Conservation (phyloP, 805 yeast genomes). For the Candida odintsovae region DNA sequence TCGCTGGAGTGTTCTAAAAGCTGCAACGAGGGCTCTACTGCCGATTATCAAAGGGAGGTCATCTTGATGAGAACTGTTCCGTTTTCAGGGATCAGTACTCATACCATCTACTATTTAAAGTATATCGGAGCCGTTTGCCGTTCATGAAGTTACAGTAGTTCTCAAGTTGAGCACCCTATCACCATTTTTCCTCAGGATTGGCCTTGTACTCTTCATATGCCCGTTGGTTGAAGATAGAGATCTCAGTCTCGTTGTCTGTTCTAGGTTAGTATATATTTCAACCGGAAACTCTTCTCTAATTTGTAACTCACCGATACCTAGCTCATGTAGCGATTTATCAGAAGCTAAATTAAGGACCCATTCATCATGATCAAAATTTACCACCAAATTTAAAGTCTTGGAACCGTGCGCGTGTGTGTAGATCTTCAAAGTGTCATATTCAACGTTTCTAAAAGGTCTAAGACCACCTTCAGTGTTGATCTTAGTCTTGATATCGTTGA, state of each 20-base stretch:
- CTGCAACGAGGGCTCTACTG: too few relatives aligned
- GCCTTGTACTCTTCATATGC: constrained; percentile 65
- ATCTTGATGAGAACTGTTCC: too few relatives aligned
- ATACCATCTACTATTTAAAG: neutral
- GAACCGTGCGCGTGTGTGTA: constrained; percentile 95
- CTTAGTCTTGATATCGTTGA: constrained; percentile 41
- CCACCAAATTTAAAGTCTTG: constrained; percentile 86
- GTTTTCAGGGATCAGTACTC: neutral
- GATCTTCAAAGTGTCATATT: constrained; percentile 70
- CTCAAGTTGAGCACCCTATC: constrained; percentile 6
- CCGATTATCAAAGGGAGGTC: too few relatives aligned
- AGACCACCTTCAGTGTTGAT: constrained; percentile 57
- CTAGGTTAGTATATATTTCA: constrained; percentile 19
- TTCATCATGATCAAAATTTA: constrained; percentile 81
- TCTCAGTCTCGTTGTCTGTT: constrained; percentile 81
- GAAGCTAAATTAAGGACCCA: constrained; percentile 49
- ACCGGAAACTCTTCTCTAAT: constrained; percentile 22
- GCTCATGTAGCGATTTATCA: constrained; percentile 33
- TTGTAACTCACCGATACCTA: constrained; percentile 26
- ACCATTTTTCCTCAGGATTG: constrained; percentile 93
- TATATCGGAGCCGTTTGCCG: too few relatives aligned
- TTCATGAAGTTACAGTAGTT: neutral
- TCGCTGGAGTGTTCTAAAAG: too few relatives aligned
- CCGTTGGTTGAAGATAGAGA: constrained; percentile 67
- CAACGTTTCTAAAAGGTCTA: constrained; percentile 77